phyloP scores from a whole-genome alignment of 1,284 basidiomycete species.

The Tremellales sp. region DNA sequence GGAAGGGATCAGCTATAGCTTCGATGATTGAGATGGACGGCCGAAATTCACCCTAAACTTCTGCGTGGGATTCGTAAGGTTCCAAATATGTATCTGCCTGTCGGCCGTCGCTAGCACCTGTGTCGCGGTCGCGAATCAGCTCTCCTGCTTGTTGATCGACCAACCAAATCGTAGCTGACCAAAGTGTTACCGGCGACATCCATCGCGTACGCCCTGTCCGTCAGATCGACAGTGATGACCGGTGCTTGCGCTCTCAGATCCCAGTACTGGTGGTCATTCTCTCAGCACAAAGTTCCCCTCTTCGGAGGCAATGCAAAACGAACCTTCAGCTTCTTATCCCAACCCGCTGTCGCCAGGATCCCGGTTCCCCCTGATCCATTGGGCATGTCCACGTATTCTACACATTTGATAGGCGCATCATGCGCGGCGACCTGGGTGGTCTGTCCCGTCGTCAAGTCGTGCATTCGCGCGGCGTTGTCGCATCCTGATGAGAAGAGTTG shows the following conservation, averaged over 20 bases:
- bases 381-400: slow-evolving; percentile 70
- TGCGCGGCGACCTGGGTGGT: slow-evolving; percentile 73
- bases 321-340: slow-evolving; percentile 88
- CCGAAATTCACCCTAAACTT: slow-evolving; percentile 61
- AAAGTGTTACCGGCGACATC: slow-evolving; percentile 36
- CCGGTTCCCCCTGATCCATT: slow-evolving; percentile 52
- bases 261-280: slow-evolving; percentile 68
- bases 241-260: slow-evolving; percentile 71
- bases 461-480: slow-evolving; percentile 78
- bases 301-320: slow-evolving; percentile 7
- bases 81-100: slow-evolving; percentile 73
- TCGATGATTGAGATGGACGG: slow-evolving; percentile 3
- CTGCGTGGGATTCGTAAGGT: slow-evolving; percentile 73
- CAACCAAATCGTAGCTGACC: slow-evolving; percentile 13
- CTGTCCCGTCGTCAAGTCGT: slow-evolving; percentile 69
- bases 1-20: background rate
- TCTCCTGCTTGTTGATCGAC: slow-evolving; percentile 41
- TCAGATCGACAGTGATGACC: slow-evolving; percentile 71
- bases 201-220: slow-evolving; percentile 76
- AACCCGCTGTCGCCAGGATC: slow-evolving; percentile 78
- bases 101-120: slow-evolving; percentile 88
- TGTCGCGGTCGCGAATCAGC: too few species aligned
- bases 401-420: slow-evolving; percentile 72
- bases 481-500: slow-evolving; percentile 81
- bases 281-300: background rate